These are phyloP conservation scores for Xylaria multiplex DNA, from an alignment of 2,329 filamentous ascomycete species.

Conservation along the genomic window DNA sequence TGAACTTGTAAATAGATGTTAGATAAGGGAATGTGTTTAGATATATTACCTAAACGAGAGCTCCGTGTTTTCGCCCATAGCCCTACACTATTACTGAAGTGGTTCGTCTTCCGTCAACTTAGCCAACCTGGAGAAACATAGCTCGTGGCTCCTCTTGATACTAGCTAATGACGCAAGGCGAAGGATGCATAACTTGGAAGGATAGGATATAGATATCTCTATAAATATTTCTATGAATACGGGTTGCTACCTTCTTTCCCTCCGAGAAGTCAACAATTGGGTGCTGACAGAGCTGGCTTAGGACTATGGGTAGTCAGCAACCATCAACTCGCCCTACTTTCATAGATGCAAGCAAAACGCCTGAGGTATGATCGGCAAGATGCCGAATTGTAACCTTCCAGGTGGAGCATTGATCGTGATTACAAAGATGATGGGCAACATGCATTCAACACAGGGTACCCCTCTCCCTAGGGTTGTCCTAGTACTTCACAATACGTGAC, in stretches of 20 bases:
- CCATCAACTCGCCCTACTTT: not conserved
- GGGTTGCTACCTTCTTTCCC: not conserved
- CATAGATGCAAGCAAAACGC: not conserved
- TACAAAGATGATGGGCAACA: constrained; percentile 14
- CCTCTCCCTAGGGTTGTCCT: constrained; percentile 10
- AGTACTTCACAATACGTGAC: constrained; percentile 4
- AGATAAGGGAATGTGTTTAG: not conserved
- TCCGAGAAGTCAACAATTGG: not conserved
- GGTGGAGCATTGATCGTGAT: constrained; percentile 15
- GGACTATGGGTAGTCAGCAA: not conserved
- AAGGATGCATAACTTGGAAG: not conserved
- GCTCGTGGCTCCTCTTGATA: not conserved
- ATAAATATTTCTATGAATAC: not conserved
- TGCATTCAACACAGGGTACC: constrained; percentile 16
- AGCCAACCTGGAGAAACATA: not conserved
- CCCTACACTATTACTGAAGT: not conserved
- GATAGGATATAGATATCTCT: not conserved
- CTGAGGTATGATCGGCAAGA: not conserved
- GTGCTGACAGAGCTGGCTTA: not conserved
- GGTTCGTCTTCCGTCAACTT: not conserved
- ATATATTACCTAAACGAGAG: constrained; percentile 2
- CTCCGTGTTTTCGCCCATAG: not conserved
- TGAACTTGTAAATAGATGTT: not conserved
- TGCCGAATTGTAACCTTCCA: constrained; percentile 4
- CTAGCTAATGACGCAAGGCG: not conserved